phyloP scores from a whole-genome alignment of 192 early-diverging fungal genomes.

The Coemansia sp. region DNA sequence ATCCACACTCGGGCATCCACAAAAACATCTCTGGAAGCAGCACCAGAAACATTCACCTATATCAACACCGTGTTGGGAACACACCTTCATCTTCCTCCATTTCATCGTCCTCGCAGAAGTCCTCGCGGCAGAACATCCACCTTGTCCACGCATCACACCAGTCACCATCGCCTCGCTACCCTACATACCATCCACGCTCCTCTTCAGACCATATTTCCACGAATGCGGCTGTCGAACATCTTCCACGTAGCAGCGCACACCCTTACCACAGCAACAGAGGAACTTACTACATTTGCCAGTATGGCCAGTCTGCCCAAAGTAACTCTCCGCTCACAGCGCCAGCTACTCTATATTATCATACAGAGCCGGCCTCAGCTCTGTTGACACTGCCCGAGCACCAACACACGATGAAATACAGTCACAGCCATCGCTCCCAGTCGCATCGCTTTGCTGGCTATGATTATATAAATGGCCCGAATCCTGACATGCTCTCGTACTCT shows the following conservation, averaged over 20 bases:
- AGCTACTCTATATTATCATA: background rate
- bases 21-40: background rate
- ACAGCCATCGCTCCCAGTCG: background rate
- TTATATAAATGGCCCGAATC: background rate
- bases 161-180: background rate
- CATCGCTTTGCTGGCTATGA: conserved; percentile 1
- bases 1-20: background rate
- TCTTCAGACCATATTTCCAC: background rate
- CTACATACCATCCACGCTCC: background rate
- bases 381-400: background rate
- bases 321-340: background rate
- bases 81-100: background rate
- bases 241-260: background rate
- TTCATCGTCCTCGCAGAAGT: background rate
- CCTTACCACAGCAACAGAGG: background rate
- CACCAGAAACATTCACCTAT: background rate
- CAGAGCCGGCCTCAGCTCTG: background rate
- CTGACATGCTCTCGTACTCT: background rate
- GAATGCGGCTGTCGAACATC: background rate
- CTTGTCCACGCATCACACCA: background rate
- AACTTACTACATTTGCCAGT: background rate
- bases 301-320: background rate
- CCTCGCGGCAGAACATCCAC: background rate
- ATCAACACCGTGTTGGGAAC: background rate
- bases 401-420: background rate